Percentiles rank a stretch among this genome's conserved stretches.
Conservation (phyloP, 768 basidiomycete genomes). For the Suillus lakei region DNA sequence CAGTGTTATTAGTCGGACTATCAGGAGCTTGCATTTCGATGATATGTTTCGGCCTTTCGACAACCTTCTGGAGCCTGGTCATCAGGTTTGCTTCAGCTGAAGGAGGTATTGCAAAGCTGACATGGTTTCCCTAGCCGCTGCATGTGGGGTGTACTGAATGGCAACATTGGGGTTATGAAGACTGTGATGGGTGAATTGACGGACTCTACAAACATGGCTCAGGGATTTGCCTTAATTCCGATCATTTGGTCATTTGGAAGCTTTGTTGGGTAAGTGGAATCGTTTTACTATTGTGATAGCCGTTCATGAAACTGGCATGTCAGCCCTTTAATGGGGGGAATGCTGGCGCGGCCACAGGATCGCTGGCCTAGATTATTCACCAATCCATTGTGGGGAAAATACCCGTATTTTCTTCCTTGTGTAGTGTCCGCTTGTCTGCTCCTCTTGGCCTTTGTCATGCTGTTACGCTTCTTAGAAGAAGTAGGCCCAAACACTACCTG, state of each 20-base stretch:
- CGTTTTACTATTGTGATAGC: not conserved
- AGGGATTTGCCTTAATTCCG: conserved; percentile 32
- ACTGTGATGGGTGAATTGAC: conserved; percentile 70
- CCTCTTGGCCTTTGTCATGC: conserved; percentile 19
- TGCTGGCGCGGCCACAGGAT: conserved; percentile 59
- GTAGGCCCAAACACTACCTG: conserved; percentile 18
- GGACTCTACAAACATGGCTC: conserved; percentile 43
- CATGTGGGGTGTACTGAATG: conserved; percentile 59
- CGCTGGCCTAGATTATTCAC: conserved; percentile 54
- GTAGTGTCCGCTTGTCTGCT: conserved; percentile 23
- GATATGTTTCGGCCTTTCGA: conserved; percentile 64
- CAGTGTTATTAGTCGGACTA: conserved; percentile 60
- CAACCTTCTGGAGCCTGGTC: conserved; percentile 56
- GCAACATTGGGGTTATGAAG: conserved; percentile 71
- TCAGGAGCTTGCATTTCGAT: conserved; percentile 57
- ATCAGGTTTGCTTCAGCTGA: conserved; percentile 46
- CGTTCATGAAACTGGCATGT: conserved; percentile 34
- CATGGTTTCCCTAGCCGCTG: conserved; percentile 48
- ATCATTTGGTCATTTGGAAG: conserved; percentile 31
- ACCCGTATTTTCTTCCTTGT: conserved; percentile 45
- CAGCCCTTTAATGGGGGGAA: conserved; percentile 66
- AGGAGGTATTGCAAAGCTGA: conserved; percentile 11
- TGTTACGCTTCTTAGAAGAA: conserved; percentile 34
- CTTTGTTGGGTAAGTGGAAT: conserved; percentile 36
- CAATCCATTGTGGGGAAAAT: conserved; percentile 39